Conservation (phyloP, 176 grass and related monocot species). For the Juncus inflexus region DNA sequence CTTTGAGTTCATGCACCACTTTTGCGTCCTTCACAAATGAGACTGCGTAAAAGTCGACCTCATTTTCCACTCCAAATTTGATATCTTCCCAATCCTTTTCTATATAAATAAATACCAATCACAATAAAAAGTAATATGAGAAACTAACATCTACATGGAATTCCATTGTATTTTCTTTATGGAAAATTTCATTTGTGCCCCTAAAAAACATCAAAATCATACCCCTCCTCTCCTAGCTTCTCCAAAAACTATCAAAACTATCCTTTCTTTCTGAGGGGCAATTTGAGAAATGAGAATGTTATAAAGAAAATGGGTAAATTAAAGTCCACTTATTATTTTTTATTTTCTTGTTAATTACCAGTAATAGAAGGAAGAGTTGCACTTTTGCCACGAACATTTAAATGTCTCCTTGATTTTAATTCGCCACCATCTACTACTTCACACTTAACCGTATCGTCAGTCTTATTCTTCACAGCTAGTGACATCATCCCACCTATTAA, state of each 20-base stretch:
- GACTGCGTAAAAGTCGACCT: constrained; percentile 98
- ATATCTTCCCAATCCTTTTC: constrained; percentile 99
- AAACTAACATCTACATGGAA: too few species aligned
- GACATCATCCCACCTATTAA: constrained; percentile 97
- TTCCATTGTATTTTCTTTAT: too few species aligned
- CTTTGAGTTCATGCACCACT: constrained; percentile 92
- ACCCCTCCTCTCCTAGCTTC: too few species aligned
- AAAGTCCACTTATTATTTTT: neutral
- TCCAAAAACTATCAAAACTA: too few species aligned
- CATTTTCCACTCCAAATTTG: constrained; percentile 85
- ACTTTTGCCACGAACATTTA: constrained; percentile 96
- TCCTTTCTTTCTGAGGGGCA: too few species aligned
- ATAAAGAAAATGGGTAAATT: constrained; percentile 1
- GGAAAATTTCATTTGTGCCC: too few species aligned
- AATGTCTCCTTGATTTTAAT: constrained; percentile 90
- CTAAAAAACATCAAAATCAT: too few species aligned
- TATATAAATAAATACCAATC: constrained; percentile 30
- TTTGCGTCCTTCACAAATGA: constrained; percentile 94
- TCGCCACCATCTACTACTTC: constrained; percentile 88
- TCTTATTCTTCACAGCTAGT: constrained; percentile 69
- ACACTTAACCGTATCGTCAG: constrained; percentile 75
- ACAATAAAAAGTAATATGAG: too few species aligned
- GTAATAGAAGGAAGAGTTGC: constrained; percentile 95
- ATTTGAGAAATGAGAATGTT: too few species aligned
- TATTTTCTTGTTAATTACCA: constrained; percentile 33